Evolutionary conservation across 2,329 filamentous ascomycete genomes (phyloP), one percentile per base, ranked within the genome.

Genomic region (Cladosporium phlei): DNA sequence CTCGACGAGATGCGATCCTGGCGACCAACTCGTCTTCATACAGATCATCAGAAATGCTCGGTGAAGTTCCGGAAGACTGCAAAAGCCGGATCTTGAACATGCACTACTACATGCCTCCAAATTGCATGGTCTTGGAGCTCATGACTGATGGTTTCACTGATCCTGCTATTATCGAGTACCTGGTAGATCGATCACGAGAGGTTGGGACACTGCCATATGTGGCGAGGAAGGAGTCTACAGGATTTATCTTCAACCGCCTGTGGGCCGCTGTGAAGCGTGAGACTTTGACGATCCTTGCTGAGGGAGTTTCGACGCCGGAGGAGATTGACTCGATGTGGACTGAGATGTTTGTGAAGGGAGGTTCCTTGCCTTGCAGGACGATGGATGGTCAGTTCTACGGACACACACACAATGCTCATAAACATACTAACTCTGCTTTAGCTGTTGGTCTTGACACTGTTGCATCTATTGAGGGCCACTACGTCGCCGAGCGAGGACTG

Each of bases 251-350:
- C 54, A 79, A 79, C 46, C 70, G 77, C 0, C 56, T 79, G 0
- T 80, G 76, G 76, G 77, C 76, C 0, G 76, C 76, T 0, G 66
- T 79, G 9, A 79, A 79, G 58, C 66, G 76, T 2, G 76, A 80
- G 52, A 59, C 62, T 0, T 50, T 79, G 43, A 68, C 59, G 0
- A 73, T 79, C 9, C 52, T 79, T 2, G 65, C 70, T 0, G 76
- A 79, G 38, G 75, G 67, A 0, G 73, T 79, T 0, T 68, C 69
- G 0, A 65, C 62, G 0, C 72, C 77, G 0, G 61, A 68, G 12
- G 70, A 77, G 42, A 70, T 79, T 21, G 76, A 79, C 47, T 53
- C 54, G 1, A 55, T 79, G 5, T 78, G 72, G 67, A 52, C 48
- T 9, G 64, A 72, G 46, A 42, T 71, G 45, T 56, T 55, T 27